Evolutionary conservation across 441 rosid genomes (phyloP).

Genomic region (Bruguiera hainesii): DNA sequence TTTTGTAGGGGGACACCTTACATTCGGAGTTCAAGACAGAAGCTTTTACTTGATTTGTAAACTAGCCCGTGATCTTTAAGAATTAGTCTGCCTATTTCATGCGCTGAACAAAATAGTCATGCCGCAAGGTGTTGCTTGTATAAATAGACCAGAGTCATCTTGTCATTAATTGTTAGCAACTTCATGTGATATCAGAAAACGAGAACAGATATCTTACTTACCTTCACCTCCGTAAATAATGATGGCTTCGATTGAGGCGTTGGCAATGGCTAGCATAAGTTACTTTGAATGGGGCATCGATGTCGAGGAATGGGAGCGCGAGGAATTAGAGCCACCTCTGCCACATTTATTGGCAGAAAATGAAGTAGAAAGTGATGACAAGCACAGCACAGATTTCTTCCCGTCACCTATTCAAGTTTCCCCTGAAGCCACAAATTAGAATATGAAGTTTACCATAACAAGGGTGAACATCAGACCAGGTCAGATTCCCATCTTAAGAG

Average conservation of each 20-base stretch:
- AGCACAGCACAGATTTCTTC: neutral
- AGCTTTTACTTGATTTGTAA: neutral
- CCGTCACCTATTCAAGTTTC: neutral
- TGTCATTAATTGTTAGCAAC: neutral
- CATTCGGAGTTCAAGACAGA: no score
- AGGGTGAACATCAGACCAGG: no score
- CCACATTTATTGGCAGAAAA: conserved; percentile 29
- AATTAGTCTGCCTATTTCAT: neutral
- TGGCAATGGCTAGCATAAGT: conserved; percentile 35
- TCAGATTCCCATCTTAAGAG: no score
- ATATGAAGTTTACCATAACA: neutral
- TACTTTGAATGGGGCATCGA: conserved; percentile 22
- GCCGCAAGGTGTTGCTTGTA: neutral
- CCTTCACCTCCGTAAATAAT: neutral
- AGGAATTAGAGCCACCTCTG: conserved; percentile 18
- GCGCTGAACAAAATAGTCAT: neutral
- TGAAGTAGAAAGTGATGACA: conserved; percentile 11
- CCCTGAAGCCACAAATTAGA: neutral
- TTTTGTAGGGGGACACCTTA: no score
- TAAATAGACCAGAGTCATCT: neutral
- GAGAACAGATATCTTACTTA: neutral
- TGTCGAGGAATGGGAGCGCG: conserved; percentile 23
- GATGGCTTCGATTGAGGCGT: conserved; percentile 29
- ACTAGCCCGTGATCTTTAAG: neutral
- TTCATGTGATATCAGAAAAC: neutral